Conservation (phyloP, 768 basidiomycete genomes). For the Tylopilus sp. region DNA sequence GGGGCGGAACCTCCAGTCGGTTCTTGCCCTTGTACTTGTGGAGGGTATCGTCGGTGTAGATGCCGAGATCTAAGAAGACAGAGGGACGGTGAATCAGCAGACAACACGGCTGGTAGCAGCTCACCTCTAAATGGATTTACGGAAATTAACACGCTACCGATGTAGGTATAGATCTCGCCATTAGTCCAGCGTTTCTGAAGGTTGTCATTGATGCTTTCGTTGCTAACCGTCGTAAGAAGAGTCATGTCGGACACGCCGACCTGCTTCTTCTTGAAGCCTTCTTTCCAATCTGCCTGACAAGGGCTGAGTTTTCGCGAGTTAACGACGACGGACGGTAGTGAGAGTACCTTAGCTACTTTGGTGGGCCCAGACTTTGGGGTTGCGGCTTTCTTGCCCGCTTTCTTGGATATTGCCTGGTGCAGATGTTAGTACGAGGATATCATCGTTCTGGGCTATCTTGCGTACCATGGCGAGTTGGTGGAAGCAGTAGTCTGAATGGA, state of each 20-base stretch:
- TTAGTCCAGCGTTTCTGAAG: slow-evolving; percentile 94
- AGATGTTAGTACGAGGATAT: slow-evolving; percentile 2
- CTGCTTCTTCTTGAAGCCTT: slow-evolving; percentile 99
- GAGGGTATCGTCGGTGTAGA: slow-evolving; percentile 90
- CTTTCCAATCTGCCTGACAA: slow-evolving; percentile 95
- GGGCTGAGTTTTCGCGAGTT: slow-evolving; percentile 8
- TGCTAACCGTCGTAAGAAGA: slow-evolving; percentile 91
- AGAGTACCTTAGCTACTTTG: slow-evolving; percentile 74
- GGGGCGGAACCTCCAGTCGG: slow-evolving; percentile 94
- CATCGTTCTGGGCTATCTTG: not conserved
- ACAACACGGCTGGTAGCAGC: slow-evolving; percentile 7
- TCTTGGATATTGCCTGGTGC: slow-evolving; percentile 78
- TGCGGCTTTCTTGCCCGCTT: slow-evolving; percentile 81
- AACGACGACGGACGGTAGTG: not conserved
- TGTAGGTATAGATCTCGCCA: slow-evolving; percentile 98
- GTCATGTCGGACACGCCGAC: slow-evolving; percentile 99
- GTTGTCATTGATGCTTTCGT: slow-evolving; percentile 97
- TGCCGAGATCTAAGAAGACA: slow-evolving; percentile 75
- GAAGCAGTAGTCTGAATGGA: not conserved
- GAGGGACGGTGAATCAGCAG: slow-evolving; percentile 6
- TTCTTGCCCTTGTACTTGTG: slow-evolving; percentile 93
- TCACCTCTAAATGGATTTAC: slow-evolving; percentile 96
- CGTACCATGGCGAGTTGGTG: slow-evolving; percentile 22
- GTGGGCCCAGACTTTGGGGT: slow-evolving; percentile 53
- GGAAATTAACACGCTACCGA: slow-evolving; percentile 97